Conservation (phyloP, 148 eudicot genomes). For the Rhododendron henanense region DNA sequence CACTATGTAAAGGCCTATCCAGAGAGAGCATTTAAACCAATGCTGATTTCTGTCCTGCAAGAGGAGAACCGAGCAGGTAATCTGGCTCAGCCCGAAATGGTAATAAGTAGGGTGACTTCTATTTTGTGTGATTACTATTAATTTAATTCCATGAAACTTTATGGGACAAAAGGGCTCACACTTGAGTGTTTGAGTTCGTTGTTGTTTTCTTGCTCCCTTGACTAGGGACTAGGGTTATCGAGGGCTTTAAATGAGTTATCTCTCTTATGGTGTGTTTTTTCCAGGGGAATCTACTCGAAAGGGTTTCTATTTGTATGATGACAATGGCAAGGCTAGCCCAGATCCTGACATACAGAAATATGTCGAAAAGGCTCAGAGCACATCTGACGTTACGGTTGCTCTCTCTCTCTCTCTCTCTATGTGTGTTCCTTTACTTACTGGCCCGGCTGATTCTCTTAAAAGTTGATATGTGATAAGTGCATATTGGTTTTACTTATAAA, state of each 20-base stretch:
- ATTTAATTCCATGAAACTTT: background rate
- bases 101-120: background rate
- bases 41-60: slow-evolving; percentile 16
- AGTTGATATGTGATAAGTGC: background rate
- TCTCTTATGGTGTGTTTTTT: background rate
- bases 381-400: slow-evolving; percentile 8
- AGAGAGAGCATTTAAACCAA: slow-evolving; percentile 17
- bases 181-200: background rate
- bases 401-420: slow-evolving; percentile 16
- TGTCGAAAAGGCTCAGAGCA: slow-evolving; percentile 18
- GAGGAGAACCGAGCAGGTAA: slow-evolving; percentile 18
- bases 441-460: background rate
- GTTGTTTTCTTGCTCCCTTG: slow-evolving; percentile 3
- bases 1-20: slow-evolving; percentile 11
- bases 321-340: slow-evolving; percentile 21
- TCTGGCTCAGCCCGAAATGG: background rate
- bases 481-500: background rate
- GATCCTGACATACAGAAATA: slow-evolving; percentile 25
- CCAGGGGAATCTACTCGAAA: slow-evolving; percentile 28
- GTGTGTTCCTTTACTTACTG: background rate
- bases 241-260: background rate
- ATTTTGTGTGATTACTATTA: background rate
- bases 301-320: slow-evolving; percentile 37
- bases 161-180: background rate
- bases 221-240: background rate